Base-by-base conservation (phyloP, 2,329 filamentous ascomycete species). In the Diaporthe aspalathi region DNA sequence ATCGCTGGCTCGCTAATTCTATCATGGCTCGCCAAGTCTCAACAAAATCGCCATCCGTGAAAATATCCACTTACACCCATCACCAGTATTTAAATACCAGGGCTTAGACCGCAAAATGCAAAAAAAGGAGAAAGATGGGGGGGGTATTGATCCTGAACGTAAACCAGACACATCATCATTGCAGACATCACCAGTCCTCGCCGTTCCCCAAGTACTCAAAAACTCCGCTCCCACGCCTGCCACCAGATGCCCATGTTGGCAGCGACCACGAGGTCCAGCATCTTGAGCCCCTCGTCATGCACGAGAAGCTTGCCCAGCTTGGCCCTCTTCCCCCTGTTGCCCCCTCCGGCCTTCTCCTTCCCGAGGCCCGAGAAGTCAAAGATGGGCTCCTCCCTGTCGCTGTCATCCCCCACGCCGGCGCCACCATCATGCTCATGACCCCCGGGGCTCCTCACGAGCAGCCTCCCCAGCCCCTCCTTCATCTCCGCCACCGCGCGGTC, bases 281-380 rank as follows among this genome's bases (percentile, higher is more conserved):
- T 98, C 84, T 97, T 97, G 74, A 97, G 83, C 0, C 96, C 96
- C 77, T 97, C 95, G 70, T 95, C 91, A 76, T 94, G 90, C 47
- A 99, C 88, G 66, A 98, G 94, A 66, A 99, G 84, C 82, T 98
- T 99, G 0, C 95, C 96, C 76, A 99, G 84, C 83, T 99, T 99
- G 4, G 94, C 95, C 77, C 93, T 90, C 80, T 93, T 94, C 0
- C 95, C 95, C 54, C 92, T 88, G 78, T 93, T 92, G 0, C 95
- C 95, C 27, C 95, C 95, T 1, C 95, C 95, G 0, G 95, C 95
- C 70, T 88, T 89, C 80, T 98, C 95, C 74, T 89, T 89, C 0
- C 94, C 95, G 0, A 98, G 85, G 16, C 66, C 72, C 27, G 90
- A 92, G 3, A 96, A 79, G 78, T 95, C 93, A 67, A 95, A 84